These are phyloP conservation scores for Bjerkandera adusta DNA, from an alignment of 1,284 basidiomycete genomes.

Conservation along the genomic window DNA sequence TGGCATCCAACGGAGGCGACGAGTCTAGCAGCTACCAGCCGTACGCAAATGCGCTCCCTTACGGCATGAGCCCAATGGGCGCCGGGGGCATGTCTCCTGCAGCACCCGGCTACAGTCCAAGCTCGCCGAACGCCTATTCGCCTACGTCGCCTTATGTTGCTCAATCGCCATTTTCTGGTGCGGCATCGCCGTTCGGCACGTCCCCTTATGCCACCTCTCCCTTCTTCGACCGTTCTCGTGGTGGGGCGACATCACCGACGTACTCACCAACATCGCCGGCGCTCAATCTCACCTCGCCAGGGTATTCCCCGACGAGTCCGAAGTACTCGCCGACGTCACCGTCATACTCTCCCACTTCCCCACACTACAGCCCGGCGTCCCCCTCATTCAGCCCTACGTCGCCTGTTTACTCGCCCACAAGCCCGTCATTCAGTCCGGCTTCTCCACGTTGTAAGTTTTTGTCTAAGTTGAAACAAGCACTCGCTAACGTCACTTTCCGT, in stretches of 20 bases:
- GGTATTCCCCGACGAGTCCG: constrained; percentile 88
- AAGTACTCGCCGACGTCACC: constrained; percentile 84
- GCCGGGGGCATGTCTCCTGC: constrained; percentile 80
- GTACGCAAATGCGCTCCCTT: constrained; percentile 74
- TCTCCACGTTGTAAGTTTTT: constrained; percentile 72
- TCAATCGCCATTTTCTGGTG: constrained; percentile 78
- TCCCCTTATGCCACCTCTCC: constrained; percentile 81
- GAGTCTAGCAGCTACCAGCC: constrained; percentile 71
- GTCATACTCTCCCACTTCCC: constrained; percentile 84
- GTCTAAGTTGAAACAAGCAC: constrained; percentile 23
- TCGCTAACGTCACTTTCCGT: constrained; percentile 28
- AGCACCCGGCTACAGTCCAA: constrained; percentile 76
- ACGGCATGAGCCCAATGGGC: constrained; percentile 81
- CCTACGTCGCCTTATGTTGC: constrained; percentile 88
- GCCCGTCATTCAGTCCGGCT: constrained; percentile 85
- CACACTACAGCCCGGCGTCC: constrained; percentile 78
- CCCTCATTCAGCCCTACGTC: constrained; percentile 87
- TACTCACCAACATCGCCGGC: constrained; percentile 85
- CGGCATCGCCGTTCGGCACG: constrained; percentile 80
- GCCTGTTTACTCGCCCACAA: constrained; percentile 82
- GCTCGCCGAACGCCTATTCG: constrained; percentile 81
- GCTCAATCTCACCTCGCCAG: constrained; percentile 77
- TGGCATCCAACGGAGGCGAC: constrained; percentile 86
- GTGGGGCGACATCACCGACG: constrained; percentile 78
- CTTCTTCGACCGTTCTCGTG: constrained; percentile 66